phyloP scores from a whole-genome alignment of 2,329 filamentous ascomycete species.

The Diaporthe batatas region DNA sequence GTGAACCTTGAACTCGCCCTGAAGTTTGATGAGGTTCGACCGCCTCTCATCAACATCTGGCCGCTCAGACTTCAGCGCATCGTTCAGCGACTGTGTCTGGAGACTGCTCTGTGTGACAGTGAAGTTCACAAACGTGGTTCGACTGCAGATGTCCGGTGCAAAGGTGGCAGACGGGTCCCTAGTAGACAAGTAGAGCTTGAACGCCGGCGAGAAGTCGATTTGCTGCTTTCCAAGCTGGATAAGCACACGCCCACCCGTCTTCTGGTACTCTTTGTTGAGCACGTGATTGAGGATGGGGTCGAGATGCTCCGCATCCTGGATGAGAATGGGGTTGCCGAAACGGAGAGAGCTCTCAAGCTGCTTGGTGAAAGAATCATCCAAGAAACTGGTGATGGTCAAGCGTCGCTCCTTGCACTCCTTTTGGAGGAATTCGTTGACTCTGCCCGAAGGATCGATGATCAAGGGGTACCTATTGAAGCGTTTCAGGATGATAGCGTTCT shows the following conservation, averaged over 20 bases:
- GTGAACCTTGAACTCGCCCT: constrained; percentile 99
- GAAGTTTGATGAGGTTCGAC: constrained; percentile 97
- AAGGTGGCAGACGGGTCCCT: constrained; percentile 96
- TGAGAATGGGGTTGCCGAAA: constrained; percentile 98
- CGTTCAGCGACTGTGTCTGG: constrained; percentile 96
- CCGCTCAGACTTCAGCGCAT: constrained; percentile 96
- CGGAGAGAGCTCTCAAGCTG: constrained; percentile 96
- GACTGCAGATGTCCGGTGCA: constrained; percentile 95
- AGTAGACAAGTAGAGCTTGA: constrained; percentile 95
- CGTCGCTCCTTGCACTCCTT: constrained; percentile 94
- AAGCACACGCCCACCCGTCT: constrained; percentile 95
- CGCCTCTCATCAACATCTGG: constrained; percentile 97
- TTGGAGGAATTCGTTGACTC: constrained; percentile 94
- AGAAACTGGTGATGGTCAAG: constrained; percentile 95
- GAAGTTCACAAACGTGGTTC: constrained; percentile 99
- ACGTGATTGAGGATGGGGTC: constrained; percentile 98
- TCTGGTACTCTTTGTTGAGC: constrained; percentile 99
- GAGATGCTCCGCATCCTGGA: constrained; percentile 96
- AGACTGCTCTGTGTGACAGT: constrained; percentile 99
- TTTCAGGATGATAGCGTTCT: constrained; percentile 97
- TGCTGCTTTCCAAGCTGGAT: constrained; percentile 99
- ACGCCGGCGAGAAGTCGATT: constrained; percentile 97
- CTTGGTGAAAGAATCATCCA: constrained; percentile 98
- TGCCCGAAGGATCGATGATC: constrained; percentile 96
- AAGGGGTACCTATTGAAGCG: constrained; percentile 98